These are phyloP conservation scores for Phytophthora hibernalis DNA, from an alignment of 352 stramenopile genomes.

Conservation along the genomic window DNA sequence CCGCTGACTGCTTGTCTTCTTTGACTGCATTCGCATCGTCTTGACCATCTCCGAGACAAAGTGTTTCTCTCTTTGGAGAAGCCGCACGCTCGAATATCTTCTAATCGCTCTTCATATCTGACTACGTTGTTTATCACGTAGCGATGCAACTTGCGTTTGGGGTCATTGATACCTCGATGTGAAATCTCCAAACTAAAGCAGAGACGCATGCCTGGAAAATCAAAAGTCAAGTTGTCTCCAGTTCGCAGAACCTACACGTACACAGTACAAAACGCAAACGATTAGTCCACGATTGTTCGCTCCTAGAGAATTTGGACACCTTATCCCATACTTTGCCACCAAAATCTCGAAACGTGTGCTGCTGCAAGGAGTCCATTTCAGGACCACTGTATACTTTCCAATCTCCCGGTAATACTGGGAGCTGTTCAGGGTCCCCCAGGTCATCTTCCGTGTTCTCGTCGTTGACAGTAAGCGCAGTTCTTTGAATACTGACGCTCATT, in stretches of 20 bases:
- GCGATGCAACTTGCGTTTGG: slow-evolving; percentile 19
- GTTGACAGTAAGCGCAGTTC: background rate
- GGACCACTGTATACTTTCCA: slow-evolving; percentile 59
- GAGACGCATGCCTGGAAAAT: slow-evolving; percentile 65
- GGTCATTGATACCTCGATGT: slow-evolving; percentile 7
- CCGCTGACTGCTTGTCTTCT: slow-evolving; percentile 64
- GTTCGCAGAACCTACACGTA: slow-evolving; percentile 33
- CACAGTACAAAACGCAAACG: background rate
- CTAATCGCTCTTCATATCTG: slow-evolving; percentile 56
- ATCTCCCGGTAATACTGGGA: slow-evolving; percentile 11
- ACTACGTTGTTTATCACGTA: slow-evolving; percentile 21
- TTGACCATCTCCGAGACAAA: slow-evolving; percentile 81
- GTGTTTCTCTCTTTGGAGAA: slow-evolving; percentile 68
- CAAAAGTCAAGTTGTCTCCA: slow-evolving; percentile 43
- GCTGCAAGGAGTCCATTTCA: slow-evolving; percentile 69
- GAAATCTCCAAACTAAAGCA: slow-evolving; percentile 73
- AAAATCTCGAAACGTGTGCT: slow-evolving; percentile 49
- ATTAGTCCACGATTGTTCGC: background rate
- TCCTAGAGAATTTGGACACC: background rate
- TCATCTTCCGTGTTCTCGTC: background rate
- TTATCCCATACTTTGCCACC: slow-evolving; percentile 44
- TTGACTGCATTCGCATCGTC: slow-evolving; percentile 70
- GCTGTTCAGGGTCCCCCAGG: slow-evolving; percentile 1
- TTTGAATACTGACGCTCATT: slow-evolving; percentile 31
- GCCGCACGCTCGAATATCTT: slow-evolving; percentile 58